A percentile compares a stretch with the other conserved stretches of the same genome.
Conservation (phyloP, 768 basidiomycete genomes). For the Scleroderma citrinum region DNA sequence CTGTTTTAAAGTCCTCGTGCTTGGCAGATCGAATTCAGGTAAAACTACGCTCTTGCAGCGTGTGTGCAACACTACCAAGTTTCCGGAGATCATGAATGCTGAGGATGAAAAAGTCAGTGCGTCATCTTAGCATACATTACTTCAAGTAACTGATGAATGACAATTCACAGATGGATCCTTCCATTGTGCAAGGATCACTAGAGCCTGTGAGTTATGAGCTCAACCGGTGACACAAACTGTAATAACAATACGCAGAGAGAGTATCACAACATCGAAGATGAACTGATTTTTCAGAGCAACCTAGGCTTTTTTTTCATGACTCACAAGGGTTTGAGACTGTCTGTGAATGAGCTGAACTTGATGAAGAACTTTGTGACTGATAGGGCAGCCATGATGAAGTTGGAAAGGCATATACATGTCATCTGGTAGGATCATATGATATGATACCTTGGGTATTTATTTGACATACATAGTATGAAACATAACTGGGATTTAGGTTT, state of each 20-base stretch:
- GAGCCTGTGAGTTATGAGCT: constrained; percentile 1
- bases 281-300: constrained; percentile 27
- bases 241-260: constrained; percentile 12
- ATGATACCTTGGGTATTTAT: not conserved
- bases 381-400: constrained; percentile 9
- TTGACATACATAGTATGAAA: not conserved
- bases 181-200: not conserved
- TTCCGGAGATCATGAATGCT: constrained; percentile 23
- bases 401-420: constrained; percentile 30
- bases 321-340: constrained; percentile 36
- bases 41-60: constrained; percentile 37
- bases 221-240: not conserved
- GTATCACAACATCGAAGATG: constrained; percentile 26
- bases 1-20: constrained; percentile 34
- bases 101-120: constrained; percentile 12
- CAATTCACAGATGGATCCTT: not conserved
- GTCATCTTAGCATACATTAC: not conserved
- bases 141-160: not conserved
- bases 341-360: constrained; percentile 19
- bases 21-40: constrained; percentile 36
- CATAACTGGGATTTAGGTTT: constrained; percentile 26
- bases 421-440: constrained; percentile 28
- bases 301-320: constrained; percentile 35
- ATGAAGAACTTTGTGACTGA: constrained; percentile 29
- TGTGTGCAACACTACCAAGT: constrained; percentile 31